Conservation (phyloP, 2,329 filamentous ascomycete species). For the Epichloe uncinata region DNA sequence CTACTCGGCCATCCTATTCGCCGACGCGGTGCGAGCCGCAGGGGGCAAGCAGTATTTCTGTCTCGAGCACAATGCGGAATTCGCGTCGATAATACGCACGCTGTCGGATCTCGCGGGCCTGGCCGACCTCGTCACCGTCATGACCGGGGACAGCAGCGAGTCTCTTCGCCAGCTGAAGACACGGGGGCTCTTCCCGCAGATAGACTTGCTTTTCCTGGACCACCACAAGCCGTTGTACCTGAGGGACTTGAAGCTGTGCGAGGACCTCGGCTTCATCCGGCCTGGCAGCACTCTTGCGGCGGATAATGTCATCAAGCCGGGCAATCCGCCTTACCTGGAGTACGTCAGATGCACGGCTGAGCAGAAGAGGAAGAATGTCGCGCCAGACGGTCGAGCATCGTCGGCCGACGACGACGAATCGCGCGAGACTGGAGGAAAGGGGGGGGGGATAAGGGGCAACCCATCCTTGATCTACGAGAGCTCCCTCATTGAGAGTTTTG, state of each 20-base stretch:
- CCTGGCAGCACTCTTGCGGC: slow-evolving; percentile 51
- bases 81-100: slow-evolving; percentile 53
- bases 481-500: slow-evolving; percentile 48
- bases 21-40: slow-evolving; percentile 46
- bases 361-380: slow-evolving; percentile 50
- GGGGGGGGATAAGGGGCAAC: slow-evolving; percentile 33
- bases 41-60: slow-evolving; percentile 57
- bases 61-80: slow-evolving; percentile 61
- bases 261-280: slow-evolving; percentile 51
- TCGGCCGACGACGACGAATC: not conserved
- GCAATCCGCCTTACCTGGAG: slow-evolving; percentile 58
- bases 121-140: slow-evolving; percentile 53
- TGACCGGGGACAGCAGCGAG: slow-evolving; percentile 54
- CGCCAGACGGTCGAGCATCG: slow-evolving; percentile 23
- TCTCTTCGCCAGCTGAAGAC: slow-evolving; percentile 47
- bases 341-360: slow-evolving; percentile 54
- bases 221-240: slow-evolving; percentile 69
- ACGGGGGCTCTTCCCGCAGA: slow-evolving; percentile 37
- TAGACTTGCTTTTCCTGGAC: slow-evolving; percentile 68
- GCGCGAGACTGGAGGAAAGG: slow-evolving; percentile 9
- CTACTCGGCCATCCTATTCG: slow-evolving; percentile 70
- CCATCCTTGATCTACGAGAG: slow-evolving; percentile 55
- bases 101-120: slow-evolving; percentile 65
- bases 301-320: slow-evolving; percentile 59
- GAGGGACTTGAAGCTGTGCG: slow-evolving; percentile 62